Percentiles rank a stretch among this genome's conserved stretches.
phyloP scores from a whole-genome alignment of 2,329 filamentous ascomycete species.

The Drechslerella dactyloides region DNA sequence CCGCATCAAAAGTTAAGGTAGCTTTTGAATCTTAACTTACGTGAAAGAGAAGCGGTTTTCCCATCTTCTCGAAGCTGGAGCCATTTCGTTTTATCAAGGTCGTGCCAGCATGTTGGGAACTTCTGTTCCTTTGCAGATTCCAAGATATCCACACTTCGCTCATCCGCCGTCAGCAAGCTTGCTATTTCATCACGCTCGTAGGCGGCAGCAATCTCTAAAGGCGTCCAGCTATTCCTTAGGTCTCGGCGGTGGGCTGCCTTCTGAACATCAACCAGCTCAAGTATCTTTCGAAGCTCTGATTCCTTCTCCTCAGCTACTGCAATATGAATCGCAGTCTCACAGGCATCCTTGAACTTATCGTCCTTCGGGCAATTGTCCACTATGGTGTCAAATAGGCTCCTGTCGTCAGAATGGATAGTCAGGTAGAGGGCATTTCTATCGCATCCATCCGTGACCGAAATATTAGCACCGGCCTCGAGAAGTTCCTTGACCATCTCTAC shows the following conservation, averaged over 20 bases:
- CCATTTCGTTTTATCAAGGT: neutral
- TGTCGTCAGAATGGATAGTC: neutral
- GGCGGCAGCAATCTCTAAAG: neutral
- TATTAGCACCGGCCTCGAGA: neutral
- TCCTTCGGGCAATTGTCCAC: neutral
- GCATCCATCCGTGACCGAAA: neutral
- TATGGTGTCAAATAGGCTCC: neutral
- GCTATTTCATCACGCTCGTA: constrained; percentile 1
- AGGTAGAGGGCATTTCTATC: neutral
- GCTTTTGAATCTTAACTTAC: neutral
- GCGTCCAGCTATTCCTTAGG: neutral
- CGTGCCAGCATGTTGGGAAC: neutral
- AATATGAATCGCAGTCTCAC: neutral
- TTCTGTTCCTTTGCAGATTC: neutral
- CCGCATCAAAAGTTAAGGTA: no score
- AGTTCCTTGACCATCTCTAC: neutral
- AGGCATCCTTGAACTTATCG: neutral
- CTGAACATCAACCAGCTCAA: neutral
- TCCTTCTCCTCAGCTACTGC: neutral
- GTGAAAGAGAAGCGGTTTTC: neutral
- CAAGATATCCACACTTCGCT: neutral
- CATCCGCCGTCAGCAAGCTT: neutral
- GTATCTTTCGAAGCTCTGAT: neutral
- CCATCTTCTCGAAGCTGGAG: neutral
- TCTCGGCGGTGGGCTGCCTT: neutral